Conservation (phyloP, 225 moss, liverwort and hornwort species). For the Anthoceros angustus region DNA sequence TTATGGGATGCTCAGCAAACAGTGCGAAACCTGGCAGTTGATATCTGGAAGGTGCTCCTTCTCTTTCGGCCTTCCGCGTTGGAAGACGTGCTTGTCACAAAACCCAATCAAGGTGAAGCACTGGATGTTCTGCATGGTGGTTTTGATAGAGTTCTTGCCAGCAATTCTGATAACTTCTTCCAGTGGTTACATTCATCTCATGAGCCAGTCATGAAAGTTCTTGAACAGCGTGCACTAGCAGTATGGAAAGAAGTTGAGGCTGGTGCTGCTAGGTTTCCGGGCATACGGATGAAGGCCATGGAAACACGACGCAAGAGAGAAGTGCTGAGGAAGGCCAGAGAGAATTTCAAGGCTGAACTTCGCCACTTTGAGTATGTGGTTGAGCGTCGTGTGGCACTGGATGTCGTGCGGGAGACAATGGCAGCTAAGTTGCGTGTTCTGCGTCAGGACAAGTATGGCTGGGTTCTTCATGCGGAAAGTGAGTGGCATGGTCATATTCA, state of each 20-base stretch:
- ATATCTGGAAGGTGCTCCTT: slow-evolving; percentile 80
- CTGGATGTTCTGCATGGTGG: slow-evolving; percentile 77
- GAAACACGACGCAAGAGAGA: slow-evolving; percentile 78
- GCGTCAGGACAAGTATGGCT: slow-evolving; percentile 92
- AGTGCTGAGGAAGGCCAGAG: slow-evolving; percentile 58
- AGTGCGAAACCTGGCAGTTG: slow-evolving; percentile 44
- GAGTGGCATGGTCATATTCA: slow-evolving; percentile 82
- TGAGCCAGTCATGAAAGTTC: slow-evolving; percentile 33
- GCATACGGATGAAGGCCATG: slow-evolving; percentile 51
- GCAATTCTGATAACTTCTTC: slow-evolving; percentile 36
- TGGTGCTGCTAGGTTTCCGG: slow-evolving; percentile 60
- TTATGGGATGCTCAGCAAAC: slow-evolving; percentile 49
- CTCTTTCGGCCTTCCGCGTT: slow-evolving; percentile 47
- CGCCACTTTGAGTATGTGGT: slow-evolving; percentile 60
- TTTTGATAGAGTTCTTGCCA: slow-evolving; percentile 47
- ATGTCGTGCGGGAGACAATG: slow-evolving; percentile 73
- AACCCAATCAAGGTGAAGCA: slow-evolving; percentile 54
- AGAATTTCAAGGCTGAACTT: slow-evolving; percentile 42
- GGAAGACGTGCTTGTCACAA: slow-evolving; percentile 68
- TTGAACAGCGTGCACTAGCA: slow-evolving; percentile 48
- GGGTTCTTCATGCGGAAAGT: slow-evolving; percentile 96
- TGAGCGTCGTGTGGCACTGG: slow-evolving; percentile 34
- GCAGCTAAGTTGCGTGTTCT: slow-evolving; percentile 67
- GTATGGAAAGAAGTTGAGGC: slow-evolving; percentile 72
- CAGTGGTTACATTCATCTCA: slow-evolving; percentile 47